Conservation (phyloP, 1,284 basidiomycete genomes). For the Cutaneotrichosporon mucoides region DNA sequence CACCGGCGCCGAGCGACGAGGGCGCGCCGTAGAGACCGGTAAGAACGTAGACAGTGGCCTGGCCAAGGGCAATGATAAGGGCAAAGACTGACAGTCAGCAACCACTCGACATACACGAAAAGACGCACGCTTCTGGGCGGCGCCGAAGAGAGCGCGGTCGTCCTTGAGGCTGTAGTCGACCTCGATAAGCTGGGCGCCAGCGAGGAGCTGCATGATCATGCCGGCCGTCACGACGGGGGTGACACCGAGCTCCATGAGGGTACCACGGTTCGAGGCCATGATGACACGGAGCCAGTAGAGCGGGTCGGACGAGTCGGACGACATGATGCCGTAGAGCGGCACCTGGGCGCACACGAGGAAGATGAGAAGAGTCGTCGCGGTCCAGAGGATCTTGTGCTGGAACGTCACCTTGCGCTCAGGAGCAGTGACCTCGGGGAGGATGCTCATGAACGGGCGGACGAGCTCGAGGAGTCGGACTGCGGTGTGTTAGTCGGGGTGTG, state of each 20-base stretch:
- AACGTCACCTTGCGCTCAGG: slow-evolving; percentile 95
- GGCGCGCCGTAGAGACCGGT: slow-evolving; percentile 96
- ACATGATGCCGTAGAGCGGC: slow-evolving; percentile 96
- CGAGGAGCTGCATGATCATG: slow-evolving; percentile 99
- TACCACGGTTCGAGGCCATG: slow-evolving; percentile 95
- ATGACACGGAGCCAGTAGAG: slow-evolving; percentile 99
- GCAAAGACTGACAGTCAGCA: slow-evolving; percentile 69
- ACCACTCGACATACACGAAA: too few species aligned
- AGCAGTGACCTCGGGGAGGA: slow-evolving; percentile 90
- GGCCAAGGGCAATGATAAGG: slow-evolving; percentile 91
- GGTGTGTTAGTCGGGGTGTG: not conserved
- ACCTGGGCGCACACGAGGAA: slow-evolving; percentile 98
- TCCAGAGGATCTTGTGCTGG: slow-evolving; percentile 96
- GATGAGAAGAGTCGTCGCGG: slow-evolving; percentile 91
- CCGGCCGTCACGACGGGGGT: slow-evolving; percentile 95
- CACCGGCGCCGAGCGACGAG: slow-evolving; percentile 88
- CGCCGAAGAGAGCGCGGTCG: slow-evolving; percentile 91
- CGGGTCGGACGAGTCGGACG: slow-evolving; percentile 94
- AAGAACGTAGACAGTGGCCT: slow-evolving; percentile 94
- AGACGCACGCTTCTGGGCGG: slow-evolving; percentile 88
- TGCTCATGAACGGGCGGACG: slow-evolving; percentile 88
- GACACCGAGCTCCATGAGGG: slow-evolving; percentile 98
- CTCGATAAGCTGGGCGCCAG: slow-evolving; percentile 94
- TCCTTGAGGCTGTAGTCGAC: slow-evolving; percentile 97
- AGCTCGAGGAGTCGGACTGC: slow-evolving; percentile 91